These are phyloP conservation scores for Calycina marina DNA, from an alignment of 2,329 filamentous ascomycete genomes.

Conservation along the genomic window DNA sequence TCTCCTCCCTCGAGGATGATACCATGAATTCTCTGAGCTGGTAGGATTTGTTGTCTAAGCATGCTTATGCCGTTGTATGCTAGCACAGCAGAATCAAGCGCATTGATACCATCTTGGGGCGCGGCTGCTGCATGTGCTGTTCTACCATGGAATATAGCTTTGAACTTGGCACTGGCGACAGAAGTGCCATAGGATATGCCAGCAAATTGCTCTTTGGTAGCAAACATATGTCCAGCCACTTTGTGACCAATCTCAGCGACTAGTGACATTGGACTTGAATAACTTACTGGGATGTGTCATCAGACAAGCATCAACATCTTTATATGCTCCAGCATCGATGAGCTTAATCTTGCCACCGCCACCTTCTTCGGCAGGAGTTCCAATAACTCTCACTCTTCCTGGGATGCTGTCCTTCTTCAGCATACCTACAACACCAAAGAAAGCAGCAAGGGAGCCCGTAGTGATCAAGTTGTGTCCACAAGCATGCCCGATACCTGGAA, in stretches of 20 bases:
- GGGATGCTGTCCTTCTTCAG: slow-evolving; percentile 11
- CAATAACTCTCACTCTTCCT: slow-evolving; percentile 20
- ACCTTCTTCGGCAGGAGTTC: slow-evolving; percentile 19
- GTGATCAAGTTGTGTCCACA: slow-evolving; percentile 31
- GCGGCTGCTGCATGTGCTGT: slow-evolving; percentile 25
- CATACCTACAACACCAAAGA: slow-evolving; percentile 21
- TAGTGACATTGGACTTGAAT: too few relatives aligned
- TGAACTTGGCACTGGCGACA: slow-evolving; percentile 9
- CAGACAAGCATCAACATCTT: slow-evolving; percentile 24
- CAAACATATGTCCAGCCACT: neutral
- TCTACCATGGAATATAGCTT: slow-evolving; percentile 16
- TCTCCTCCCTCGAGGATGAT: slow-evolving; percentile 25
- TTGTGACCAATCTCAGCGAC: too few relatives aligned
- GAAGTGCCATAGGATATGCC: slow-evolving; percentile 6
- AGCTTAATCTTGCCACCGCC: slow-evolving; percentile 28
- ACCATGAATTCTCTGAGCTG: slow-evolving; percentile 23
- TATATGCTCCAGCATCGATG: slow-evolving; percentile 29
- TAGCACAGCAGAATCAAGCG: slow-evolving; percentile 25
- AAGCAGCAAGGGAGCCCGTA: slow-evolving; percentile 24
- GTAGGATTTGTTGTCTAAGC: slow-evolving; percentile 20
- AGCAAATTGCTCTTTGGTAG: neutral
- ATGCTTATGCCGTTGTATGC: slow-evolving; percentile 23
- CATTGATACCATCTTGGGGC: slow-evolving; percentile 27
- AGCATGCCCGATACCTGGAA: slow-evolving; percentile 27
- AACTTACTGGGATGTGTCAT: slow-evolving; percentile 28